phyloP scores from a whole-genome alignment of 2,329 filamentous ascomycete species.

The Colletotrichum zoysiae region DNA sequence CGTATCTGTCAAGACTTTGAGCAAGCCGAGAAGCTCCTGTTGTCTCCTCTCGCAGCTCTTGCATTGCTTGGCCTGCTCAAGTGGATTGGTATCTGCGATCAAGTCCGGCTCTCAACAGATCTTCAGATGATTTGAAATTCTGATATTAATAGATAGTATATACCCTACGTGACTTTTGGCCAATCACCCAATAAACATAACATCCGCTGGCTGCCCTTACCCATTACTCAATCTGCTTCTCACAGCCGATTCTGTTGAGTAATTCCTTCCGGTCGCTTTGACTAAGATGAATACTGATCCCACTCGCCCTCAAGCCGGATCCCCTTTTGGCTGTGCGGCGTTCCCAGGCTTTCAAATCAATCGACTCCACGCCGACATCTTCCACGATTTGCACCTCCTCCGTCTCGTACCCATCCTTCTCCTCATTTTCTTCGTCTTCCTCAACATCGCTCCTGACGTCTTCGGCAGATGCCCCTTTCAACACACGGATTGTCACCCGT shows the following conservation, averaged over 20 bases:
- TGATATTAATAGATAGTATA: neutral
- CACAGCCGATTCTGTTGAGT: constrained; percentile 22
- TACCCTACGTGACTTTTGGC: neutral
- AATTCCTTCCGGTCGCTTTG: constrained; percentile 15
- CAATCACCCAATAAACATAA: neutral
- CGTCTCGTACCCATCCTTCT: neutral
- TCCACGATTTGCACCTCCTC: constrained; percentile 1
- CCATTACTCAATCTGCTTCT: constrained; percentile 22
- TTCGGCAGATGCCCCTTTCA: constrained; percentile 18
- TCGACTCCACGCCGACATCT: constrained; percentile 13
- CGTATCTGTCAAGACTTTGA: no score
- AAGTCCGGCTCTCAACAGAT: neutral
- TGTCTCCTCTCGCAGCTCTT: neutral
- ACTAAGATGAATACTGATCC: neutral
- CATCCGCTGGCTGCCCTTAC: neutral
- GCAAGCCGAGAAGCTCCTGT: no score
- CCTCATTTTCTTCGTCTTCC: neutral
- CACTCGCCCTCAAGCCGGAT: constrained; percentile 3
- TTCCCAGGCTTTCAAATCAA: constrained; percentile 14
- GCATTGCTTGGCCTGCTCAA: neutral
- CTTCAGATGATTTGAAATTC: neutral
- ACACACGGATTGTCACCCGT: constrained; percentile 6
- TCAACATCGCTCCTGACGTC: constrained; percentile 16
- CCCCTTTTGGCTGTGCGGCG: neutral
- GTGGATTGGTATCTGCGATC: neutral